Evolutionary conservation across 352 stramenopile species (phyloP), one percentile per base, ranked within the genome.

Genomic region (Lagenidium giganteum): DNA sequence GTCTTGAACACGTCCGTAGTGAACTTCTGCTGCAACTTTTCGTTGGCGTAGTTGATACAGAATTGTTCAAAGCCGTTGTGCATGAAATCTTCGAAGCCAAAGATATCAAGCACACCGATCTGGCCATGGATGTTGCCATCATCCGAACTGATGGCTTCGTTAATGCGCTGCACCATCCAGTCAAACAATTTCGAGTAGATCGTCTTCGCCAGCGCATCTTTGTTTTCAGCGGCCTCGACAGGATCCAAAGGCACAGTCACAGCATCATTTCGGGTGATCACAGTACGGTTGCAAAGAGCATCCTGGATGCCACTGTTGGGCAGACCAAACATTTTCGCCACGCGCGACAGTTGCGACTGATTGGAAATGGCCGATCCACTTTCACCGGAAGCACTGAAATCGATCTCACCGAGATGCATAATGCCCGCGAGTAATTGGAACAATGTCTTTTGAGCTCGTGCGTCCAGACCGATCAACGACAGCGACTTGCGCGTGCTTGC

Each of bases 61-160:
- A 96, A 95, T 57, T 96, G 87, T 50, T 96, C 87, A 49, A 96
- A 96, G 35, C 85, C 83, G 53, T 96, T 96, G 47, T 93, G 82
- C 13, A 65, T 83, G 50, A 99, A 99, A 54, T 96, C 96, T 67
- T 99, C 96, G 54, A 99, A 99, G 27, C 96, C 96, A 61, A 98
- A 99, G 61, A 99, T 99, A 89, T 99, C 96, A 39, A 99, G 66
- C 26, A 99, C 95, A 44, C 96, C 96, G 32, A 98, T 97, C 28
- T 92, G 74, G 21, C 79, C 83, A 35, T 77, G 72, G 38, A 87
- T 88, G 16, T 42, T 20, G 25, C 50, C 63, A n/a, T 86, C 77
- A 17, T 87, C 72, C n/a, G 76, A 81, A 48, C 73, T 86, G 51
- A 95, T 95, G 14, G 83, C 83, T 21, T 42, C 47, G 54, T 95